Base-by-base conservation (phyloP, 1,139 yeast genomes). In the Zygosaccharomyces sapae region DNA sequence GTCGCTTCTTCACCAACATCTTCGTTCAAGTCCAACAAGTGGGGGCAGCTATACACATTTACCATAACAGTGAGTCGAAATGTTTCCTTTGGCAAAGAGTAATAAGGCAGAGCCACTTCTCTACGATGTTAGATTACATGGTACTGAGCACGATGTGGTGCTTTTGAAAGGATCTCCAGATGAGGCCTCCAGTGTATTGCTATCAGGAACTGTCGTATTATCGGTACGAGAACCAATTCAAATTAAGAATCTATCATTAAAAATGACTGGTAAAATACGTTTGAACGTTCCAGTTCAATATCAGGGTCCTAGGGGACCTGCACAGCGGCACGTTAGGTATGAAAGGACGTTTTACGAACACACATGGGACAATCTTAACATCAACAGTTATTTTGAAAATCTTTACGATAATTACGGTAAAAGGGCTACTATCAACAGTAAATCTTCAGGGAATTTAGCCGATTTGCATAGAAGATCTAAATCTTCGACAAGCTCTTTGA, bases 101-200 rank as follows among this genome's bases (percentile, higher is more conserved):
- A 30, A 19, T n/a, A 22, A 37, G 30, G 56, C 52, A 40, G 56
- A 55, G 18, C 62, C 65, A 2, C 42, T 62, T 5, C 48, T 64
- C 9, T 62, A 63, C 47, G 66, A 62, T 44, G 58, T 61, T 4
- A 55, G 66, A 39, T 54, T 69, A 52, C 76, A 78, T 46, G 80
- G 86, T 41, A 70, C 77, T n/a, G 94, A 86, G 42, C 84, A 83
- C 55, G 95, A 89, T 62, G 94, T 89, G 5, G 69, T 92, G 16
- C 79, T 92, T 3, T 67, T 92, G 33, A 83, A 90, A 57, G 98
- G 98, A 1, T 60, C 80, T 2, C 79, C 85, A 2, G 76, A 77
- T 40, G 92, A 83, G 48, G 96, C 97, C 0, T 76, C 88, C 0
- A 83, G 96, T 1, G 86, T 81, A 1, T 69, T 85, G 10, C 66